Conservation (phyloP, 2,329 filamentous ascomycete genomes). For the Zalaria sp. region DNA sequence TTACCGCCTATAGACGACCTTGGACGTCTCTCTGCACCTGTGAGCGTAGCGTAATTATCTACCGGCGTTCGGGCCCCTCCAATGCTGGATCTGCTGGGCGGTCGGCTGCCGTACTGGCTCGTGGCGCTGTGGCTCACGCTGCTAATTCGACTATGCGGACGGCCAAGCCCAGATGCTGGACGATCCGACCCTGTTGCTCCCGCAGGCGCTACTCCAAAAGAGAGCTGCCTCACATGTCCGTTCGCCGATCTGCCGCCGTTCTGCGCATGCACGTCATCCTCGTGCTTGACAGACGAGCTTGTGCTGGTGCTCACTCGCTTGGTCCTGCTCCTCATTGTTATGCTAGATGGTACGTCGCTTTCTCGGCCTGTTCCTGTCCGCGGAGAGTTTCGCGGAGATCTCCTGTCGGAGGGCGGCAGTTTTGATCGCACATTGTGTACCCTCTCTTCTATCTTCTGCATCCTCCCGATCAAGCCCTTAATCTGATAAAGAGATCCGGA, state of each 20-base stretch:
- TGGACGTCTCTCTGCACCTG: conserved; percentile 31
- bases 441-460: conserved; percentile 88
- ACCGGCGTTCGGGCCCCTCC: conserved; percentile 49
- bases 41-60: neutral
- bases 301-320: conserved; percentile 48
- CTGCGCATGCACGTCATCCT: conserved; percentile 5
- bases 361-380: conserved; percentile 30
- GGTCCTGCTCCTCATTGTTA: conserved; percentile 51
- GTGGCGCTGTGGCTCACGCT: conserved; percentile 34
- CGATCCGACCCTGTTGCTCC: conserved; percentile 11
- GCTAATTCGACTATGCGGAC: conserved; percentile 62
- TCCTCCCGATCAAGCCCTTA: conserved; percentile 83
- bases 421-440: conserved; percentile 87
- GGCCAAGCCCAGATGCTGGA: conserved; percentile 27
- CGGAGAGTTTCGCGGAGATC: conserved; percentile 7
- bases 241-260: conserved; percentile 9
- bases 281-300: conserved; percentile 19
- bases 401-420: conserved; percentile 74
- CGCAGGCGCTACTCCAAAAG: conserved; percentile 29
- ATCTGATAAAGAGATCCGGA: conserved; percentile 80
- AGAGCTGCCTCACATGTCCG: conserved; percentile 30
- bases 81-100: conserved; percentile 51
- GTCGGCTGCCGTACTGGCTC: conserved; percentile 37
- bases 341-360: conserved; percentile 37
- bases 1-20: conserved; percentile 58